Percentiles rank a stretch among this genome's conserved stretches.
Evolutionary conservation across 1,284 basidiomycete species (phyloP).

Genomic region (Microbotryum lychnidis-dioicae): DNA sequence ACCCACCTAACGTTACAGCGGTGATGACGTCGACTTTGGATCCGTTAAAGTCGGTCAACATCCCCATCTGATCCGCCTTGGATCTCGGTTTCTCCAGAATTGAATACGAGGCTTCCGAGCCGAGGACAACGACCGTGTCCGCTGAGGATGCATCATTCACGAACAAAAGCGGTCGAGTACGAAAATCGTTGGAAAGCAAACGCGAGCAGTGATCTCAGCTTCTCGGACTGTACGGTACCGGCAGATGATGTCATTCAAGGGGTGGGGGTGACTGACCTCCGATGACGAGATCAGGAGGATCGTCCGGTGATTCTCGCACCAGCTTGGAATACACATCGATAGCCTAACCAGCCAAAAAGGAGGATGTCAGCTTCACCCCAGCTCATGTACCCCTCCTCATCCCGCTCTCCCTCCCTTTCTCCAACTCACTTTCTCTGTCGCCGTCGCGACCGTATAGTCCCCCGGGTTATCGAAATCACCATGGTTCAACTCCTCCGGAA

Average conservation of each 20-base stretch:
- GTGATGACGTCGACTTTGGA: slow-evolving; percentile 83
- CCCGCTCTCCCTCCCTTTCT: slow-evolving; percentile 31
- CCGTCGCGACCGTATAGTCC: slow-evolving; percentile 90
- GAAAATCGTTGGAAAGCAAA: no score
- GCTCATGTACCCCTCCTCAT: not conserved
- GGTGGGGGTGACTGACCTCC: slow-evolving; percentile 50
- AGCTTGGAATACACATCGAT: slow-evolving; percentile 85
- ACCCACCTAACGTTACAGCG: slow-evolving; percentile 67
- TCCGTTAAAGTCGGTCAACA: slow-evolving; percentile 81
- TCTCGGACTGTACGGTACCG: not conserved
- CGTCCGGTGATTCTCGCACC: slow-evolving; percentile 65
- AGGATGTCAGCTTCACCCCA: not conserved
- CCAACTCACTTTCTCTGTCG: slow-evolving; percentile 63
- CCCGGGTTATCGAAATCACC: slow-evolving; percentile 63
- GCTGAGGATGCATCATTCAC: slow-evolving; percentile 46
- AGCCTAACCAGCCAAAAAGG: slow-evolving; percentile 44
- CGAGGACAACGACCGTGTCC: slow-evolving; percentile 79
- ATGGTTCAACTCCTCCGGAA: slow-evolving; percentile 70
- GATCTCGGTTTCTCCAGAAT: slow-evolving; percentile 80
- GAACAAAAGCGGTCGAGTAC: not conserved
- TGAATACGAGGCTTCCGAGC: slow-evolving; percentile 49
- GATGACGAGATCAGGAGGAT: slow-evolving; percentile 89
- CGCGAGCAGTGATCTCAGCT: not conserved
- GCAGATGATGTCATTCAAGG: not conserved
- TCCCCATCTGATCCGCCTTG: slow-evolving; percentile 75